Evolutionary conservation across 2,329 filamentous ascomycete species (phyloP).

Genomic region (Trichoderma sp.): DNA sequence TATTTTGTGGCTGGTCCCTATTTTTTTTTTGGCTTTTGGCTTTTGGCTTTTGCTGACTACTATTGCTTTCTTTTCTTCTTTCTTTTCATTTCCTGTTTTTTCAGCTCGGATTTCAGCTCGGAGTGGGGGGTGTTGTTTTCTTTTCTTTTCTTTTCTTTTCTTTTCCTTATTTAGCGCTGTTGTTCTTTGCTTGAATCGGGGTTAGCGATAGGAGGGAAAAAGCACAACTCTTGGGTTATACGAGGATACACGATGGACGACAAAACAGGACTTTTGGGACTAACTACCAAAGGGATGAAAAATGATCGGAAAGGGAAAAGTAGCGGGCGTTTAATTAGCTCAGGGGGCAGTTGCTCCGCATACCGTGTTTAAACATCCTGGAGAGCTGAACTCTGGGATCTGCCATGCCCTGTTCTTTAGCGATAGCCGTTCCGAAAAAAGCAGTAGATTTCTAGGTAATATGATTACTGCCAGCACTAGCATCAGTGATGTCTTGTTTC

Average conservation of each 20-base stretch:
- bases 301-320: constrained; percentile 12
- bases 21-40: background rate
- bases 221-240: constrained; percentile 11
- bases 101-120: background rate
- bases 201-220: background rate
- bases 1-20: background rate
- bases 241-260: constrained; percentile 16
- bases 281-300: background rate
- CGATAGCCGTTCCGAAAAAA: background rate
- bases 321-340: constrained; percentile 12
- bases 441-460: background rate
- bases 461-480: background rate
- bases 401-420: background rate
- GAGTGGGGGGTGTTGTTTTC: background rate
- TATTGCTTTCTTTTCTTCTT: background rate
- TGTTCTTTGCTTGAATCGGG: background rate
- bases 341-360: constrained; percentile 5
- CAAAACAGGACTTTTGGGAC: constrained; percentile 1
- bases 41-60: background rate
- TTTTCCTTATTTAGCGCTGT: background rate
- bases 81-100: background rate
- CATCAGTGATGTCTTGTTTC: background rate
- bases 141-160: background rate
- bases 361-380: constrained; percentile 8
- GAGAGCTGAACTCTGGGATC: constrained; percentile 21